These are phyloP conservation scores for Sporothrix mexicana DNA, from an alignment of 2,329 filamentous ascomycete species.

Conservation along the genomic window DNA sequence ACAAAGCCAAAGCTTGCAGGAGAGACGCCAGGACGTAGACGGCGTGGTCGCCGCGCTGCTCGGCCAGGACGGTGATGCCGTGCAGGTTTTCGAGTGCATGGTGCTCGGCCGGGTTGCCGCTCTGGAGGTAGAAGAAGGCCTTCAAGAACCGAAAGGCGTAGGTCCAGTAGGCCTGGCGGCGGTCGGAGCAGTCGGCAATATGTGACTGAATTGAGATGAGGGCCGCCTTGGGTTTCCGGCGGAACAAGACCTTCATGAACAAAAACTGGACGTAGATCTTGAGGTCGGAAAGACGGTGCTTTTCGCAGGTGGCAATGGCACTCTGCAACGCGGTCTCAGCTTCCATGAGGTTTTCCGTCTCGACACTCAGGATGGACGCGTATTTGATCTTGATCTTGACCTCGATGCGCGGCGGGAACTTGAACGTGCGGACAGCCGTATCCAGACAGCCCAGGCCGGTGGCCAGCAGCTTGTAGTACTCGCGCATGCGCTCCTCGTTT, in stretches of 20 bases:
- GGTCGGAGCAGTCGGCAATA: conserved; percentile 69
- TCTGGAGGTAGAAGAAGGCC: conserved; percentile 70
- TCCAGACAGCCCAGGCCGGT: conserved; percentile 76
- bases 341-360: conserved; percentile 77
- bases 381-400: conserved; percentile 73
- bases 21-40: conserved; percentile 69
- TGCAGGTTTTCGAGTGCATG: conserved; percentile 72
- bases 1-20: conserved; percentile 71
- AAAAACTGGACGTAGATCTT: conserved; percentile 81
- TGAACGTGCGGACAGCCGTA: conserved; percentile 66
- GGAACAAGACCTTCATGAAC: conserved; percentile 71
- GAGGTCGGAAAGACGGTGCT: conserved; percentile 67
- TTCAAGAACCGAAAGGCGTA: conserved; percentile 79
- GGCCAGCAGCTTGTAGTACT: conserved; percentile 74
- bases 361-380: conserved; percentile 72
- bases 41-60: conserved; percentile 64
- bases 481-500: conserved; percentile 59
- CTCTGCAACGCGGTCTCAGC: conserved; percentile 75
- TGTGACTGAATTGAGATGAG: conserved; percentile 73
- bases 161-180: conserved; percentile 74
- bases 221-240: conserved; percentile 73
- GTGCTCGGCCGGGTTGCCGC: conserved; percentile 64
- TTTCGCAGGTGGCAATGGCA: conserved; percentile 71
- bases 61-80: conserved; percentile 64
- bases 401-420: conserved; percentile 68